A percentile compares a stretch with the other conserved stretches of the same genome.
Evolutionary conservation across 441 rosid genomes (phyloP).

Genomic region (Populus hybrid): DNA sequence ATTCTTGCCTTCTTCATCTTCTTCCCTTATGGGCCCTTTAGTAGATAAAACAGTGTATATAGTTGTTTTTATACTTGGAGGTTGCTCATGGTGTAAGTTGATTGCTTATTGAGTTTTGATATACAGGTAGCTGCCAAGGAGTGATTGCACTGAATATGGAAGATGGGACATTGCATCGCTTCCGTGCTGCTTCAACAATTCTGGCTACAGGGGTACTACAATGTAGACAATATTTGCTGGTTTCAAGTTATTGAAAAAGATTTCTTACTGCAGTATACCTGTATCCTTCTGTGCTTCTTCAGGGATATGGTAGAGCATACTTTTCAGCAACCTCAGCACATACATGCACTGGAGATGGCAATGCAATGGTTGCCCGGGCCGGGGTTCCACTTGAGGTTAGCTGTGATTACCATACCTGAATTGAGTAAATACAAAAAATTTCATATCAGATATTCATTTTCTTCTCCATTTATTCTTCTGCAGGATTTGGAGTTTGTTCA

Average conservation of each 20-base stretch:
- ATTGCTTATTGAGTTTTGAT: slow-evolving; percentile 26
- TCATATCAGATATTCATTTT: slow-evolving; percentile 1
- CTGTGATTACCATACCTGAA: slow-evolving; percentile 19
- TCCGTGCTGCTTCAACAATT: slow-evolving; percentile 76
- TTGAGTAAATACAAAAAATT: neutral
- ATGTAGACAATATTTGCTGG: neutral
- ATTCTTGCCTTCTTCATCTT: neutral
- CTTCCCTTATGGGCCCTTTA: neutral
- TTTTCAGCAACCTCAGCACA: slow-evolving; percentile 99
- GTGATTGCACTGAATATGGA: slow-evolving; percentile 94
- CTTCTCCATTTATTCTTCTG: slow-evolving; percentile 14
- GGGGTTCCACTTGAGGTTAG: slow-evolving; percentile 87
- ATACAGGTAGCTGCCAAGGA: slow-evolving; percentile 90
- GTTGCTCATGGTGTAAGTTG: neutral
- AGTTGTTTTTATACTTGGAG: neutral
- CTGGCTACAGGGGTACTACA: slow-evolving; percentile 84
- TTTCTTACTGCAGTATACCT: neutral
- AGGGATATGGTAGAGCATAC: slow-evolving; percentile 96
- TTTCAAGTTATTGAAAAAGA: neutral
- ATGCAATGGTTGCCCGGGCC: slow-evolving; percentile 95
- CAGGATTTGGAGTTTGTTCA: slow-evolving; percentile 98
- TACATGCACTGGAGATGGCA: slow-evolving; percentile 98
- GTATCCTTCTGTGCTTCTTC: slow-evolving; percentile 15
- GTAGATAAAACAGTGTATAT: neutral
- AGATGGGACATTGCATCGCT: slow-evolving; percentile 91